Percentiles rank a stretch among this genome's conserved stretches.
phyloP scores from a whole-genome alignment of 2,329 filamentous ascomycete species.

The Ceratocystis destructans region DNA sequence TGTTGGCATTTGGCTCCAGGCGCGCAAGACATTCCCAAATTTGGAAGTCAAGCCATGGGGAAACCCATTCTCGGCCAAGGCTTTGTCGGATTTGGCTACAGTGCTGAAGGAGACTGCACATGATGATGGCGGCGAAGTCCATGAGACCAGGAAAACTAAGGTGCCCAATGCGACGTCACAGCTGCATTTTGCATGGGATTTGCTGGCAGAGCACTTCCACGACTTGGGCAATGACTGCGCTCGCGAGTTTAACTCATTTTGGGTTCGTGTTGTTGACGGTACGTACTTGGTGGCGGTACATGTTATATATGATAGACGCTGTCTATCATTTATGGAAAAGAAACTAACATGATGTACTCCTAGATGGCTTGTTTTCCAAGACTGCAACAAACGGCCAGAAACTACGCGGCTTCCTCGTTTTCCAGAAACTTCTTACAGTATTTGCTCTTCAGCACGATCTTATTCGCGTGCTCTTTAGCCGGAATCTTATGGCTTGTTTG shows the following conservation, averaged over 20 bases:
- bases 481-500: slow-evolving; percentile 67
- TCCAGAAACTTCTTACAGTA: slow-evolving; percentile 56
- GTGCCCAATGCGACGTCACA: slow-evolving; percentile 67
- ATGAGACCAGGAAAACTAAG: slow-evolving; percentile 34
- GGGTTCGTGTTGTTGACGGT: slow-evolving; percentile 79
- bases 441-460: slow-evolving; percentile 34
- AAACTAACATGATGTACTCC: not conserved
- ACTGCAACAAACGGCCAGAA: slow-evolving; percentile 78
- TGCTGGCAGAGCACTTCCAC: slow-evolving; percentile 49
- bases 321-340: not conserved
- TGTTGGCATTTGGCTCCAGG: slow-evolving; percentile 72
- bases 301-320: not conserved
- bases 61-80: slow-evolving; percentile 57
- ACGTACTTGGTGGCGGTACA: slow-evolving; percentile 27
- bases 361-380: slow-evolving; percentile 71
- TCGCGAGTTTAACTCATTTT: slow-evolving; percentile 59
- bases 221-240: slow-evolving; percentile 28
- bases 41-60: slow-evolving; percentile 59
- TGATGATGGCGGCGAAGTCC: slow-evolving; percentile 31
- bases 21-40: slow-evolving; percentile 48
- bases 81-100: slow-evolving; percentile 54
- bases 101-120: slow-evolving; percentile 61
- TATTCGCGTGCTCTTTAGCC: slow-evolving; percentile 56
- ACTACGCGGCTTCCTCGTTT: slow-evolving; percentile 79
- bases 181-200: slow-evolving; percentile 76